Conservation (phyloP, 352 stramenopile genomes). For the Elongisporangium senticosum region DNA sequence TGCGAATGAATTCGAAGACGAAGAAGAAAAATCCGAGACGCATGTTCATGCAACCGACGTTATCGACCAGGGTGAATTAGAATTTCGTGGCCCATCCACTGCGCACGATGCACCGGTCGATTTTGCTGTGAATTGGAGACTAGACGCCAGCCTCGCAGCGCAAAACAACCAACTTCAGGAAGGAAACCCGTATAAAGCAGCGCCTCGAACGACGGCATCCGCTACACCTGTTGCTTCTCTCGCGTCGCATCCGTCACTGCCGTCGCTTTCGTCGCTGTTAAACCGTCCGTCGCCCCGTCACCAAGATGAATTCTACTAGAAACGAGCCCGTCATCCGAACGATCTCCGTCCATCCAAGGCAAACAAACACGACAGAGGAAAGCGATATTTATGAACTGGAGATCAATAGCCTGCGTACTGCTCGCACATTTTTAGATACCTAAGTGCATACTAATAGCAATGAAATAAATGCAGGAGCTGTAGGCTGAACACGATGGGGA, state of each 20-base stretch:
- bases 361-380: not conserved
- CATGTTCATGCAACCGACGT: not conserved
- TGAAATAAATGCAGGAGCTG: not conserved
- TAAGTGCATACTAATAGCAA: no score
- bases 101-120: not conserved
- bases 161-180: not conserved
- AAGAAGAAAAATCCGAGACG: not conserved
- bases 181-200: not conserved
- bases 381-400: not conserved
- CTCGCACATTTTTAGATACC: no score
- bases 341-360: not conserved
- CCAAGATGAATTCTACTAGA: not conserved
- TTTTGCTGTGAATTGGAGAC: not conserved
- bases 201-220: not conserved
- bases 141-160: not conserved
- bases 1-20: not conserved
- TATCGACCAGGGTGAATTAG: not conserved
- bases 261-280: not conserved
- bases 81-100: not conserved
- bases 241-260: not conserved
- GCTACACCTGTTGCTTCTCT: not conserved
- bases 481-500: not conserved
- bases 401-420: not conserved
- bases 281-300: not conserved
- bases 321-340: not conserved